phyloP scores from a whole-genome alignment of 352 stramenopile species.

The Phytophthora pistaciae region DNA sequence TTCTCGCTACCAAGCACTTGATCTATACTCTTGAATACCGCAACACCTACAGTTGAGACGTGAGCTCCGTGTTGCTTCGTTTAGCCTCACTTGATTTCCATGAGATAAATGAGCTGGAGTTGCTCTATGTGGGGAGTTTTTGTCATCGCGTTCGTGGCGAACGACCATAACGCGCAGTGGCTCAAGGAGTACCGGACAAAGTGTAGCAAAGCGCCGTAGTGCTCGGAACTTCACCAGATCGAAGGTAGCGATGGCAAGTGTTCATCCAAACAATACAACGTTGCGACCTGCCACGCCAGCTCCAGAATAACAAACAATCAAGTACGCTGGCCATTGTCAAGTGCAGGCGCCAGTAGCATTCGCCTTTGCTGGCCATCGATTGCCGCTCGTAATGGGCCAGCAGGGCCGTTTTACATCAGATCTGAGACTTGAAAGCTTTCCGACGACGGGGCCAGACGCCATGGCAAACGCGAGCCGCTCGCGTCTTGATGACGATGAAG shows the following conservation, averaged over 20 bases:
- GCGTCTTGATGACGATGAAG: not conserved
- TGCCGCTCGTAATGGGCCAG: not conserved
- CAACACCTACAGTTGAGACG: not conserved
- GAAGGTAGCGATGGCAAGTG: not conserved
- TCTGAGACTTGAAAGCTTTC: conserved; percentile 2
- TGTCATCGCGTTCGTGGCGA: not conserved
- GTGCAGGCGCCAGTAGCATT: not conserved
- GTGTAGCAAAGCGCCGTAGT: not conserved
- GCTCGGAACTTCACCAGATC: not conserved
- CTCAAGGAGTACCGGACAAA: not conserved
- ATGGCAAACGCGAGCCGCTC: not conserved
- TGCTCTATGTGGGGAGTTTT: not conserved
- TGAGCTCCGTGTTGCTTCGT: conserved; percentile 1
- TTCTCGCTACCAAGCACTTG: no score
- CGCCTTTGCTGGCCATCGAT: not conserved
- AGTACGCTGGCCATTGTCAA: not conserved
- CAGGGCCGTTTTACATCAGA: not conserved
- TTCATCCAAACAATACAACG: not conserved
- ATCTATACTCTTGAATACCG: not conserved
- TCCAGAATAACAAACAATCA: conserved; percentile 8
- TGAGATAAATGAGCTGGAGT: not conserved
- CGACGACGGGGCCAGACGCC: not conserved
- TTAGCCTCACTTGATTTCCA: conserved; percentile 7
- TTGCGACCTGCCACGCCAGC: not conserved
- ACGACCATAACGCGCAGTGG: no score